These are phyloP conservation scores for Chaetoscypha palmicola DNA, from an alignment of 2,329 filamentous ascomycete genomes.

Conservation along the genomic window DNA sequence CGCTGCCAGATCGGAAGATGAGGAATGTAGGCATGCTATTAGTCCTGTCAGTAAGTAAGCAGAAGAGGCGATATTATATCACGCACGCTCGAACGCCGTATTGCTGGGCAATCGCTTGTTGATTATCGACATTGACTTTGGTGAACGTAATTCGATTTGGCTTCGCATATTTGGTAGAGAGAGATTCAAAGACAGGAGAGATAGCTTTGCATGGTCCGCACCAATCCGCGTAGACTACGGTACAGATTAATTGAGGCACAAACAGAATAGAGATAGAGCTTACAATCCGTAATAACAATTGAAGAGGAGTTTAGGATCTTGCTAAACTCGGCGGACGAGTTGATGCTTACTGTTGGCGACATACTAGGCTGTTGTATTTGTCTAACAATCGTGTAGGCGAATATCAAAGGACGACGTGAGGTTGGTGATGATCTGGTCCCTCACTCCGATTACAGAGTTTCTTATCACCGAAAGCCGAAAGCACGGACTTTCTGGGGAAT, in stretches of 20 bases:
- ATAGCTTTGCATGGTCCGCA: constrained; percentile 92
- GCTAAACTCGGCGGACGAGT: constrained; percentile 64
- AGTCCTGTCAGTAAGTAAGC: constrained; percentile 9
- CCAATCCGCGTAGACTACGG: constrained; percentile 86
- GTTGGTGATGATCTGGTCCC: constrained; percentile 6
- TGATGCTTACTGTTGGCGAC: constrained; percentile 44
- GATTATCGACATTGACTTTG: constrained; percentile 85
- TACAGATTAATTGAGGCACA: constrained; percentile 15
- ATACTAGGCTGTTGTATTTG: constrained; percentile 13
- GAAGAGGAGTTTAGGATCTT: constrained; percentile 63
- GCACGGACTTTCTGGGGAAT: too few relatives aligned
- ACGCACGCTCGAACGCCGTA: constrained; percentile 71
- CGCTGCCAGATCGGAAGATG: constrained; percentile 70
- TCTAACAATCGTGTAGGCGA: not conserved
- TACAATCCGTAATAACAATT: constrained; percentile 88
- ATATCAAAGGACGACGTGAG: not conserved
- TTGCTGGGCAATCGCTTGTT: constrained; percentile 66
- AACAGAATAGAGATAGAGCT: constrained; percentile 32
- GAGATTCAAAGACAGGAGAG: constrained; percentile 78
- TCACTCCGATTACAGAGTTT: not conserved
- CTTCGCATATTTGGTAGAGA: constrained; percentile 71
- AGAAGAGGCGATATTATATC: constrained; percentile 2
- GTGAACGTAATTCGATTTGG: constrained; percentile 79
- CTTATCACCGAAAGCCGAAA: constrained; percentile 8
- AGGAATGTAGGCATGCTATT: constrained; percentile 83